Conservation (phyloP, 23 red algal genomes). For the Gracilaria vermiculophylla region DNA sequence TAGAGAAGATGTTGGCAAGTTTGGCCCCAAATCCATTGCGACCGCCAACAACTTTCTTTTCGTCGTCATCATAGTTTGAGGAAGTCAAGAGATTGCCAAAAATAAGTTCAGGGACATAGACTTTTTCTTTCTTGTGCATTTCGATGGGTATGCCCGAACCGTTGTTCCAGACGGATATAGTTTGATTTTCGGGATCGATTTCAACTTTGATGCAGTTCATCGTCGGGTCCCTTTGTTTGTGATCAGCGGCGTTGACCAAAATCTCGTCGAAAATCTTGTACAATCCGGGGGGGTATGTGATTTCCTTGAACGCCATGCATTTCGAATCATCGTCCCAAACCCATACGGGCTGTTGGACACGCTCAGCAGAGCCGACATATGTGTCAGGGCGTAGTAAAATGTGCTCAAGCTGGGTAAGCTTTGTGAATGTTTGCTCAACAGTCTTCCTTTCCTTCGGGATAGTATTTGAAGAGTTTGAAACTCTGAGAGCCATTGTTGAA, state of each 20-base stretch:
- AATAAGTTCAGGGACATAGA: constrained; percentile 98
- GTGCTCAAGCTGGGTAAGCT: constrained; percentile 95
- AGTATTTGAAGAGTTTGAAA: constrained; percentile 25
- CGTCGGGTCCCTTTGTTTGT: constrained; percentile 77
- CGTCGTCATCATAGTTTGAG: constrained; percentile 96
- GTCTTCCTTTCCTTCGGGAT: constrained; percentile 45
- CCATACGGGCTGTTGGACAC: constrained; percentile 28
- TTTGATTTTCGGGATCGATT: constrained; percentile 83
- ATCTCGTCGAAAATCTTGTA: constrained; percentile 99
- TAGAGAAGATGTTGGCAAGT: constrained; percentile 98
- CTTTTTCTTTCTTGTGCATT: constrained; percentile 90
- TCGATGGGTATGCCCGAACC: constrained; percentile 88
- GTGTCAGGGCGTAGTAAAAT: constrained; percentile 94
- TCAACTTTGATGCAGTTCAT: constrained; percentile 89
- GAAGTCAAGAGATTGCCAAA: constrained; percentile 98
- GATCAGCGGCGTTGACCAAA: constrained; percentile 96
- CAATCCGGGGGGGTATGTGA: constrained; percentile 82
- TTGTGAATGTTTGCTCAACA: constrained; percentile 88
- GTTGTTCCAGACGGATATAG: constrained; percentile 88
- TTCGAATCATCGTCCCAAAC: constrained; percentile 67
- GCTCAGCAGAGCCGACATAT: constrained; percentile 90
- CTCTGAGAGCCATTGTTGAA: constrained; percentile 33
- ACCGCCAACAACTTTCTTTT: constrained; percentile 92
- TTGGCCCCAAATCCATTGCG: constrained; percentile 98
- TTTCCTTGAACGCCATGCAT: constrained; percentile 65